phyloP scores from a whole-genome alignment of 352 stramenopile genomes.

The Thalassiosira hispida region DNA sequence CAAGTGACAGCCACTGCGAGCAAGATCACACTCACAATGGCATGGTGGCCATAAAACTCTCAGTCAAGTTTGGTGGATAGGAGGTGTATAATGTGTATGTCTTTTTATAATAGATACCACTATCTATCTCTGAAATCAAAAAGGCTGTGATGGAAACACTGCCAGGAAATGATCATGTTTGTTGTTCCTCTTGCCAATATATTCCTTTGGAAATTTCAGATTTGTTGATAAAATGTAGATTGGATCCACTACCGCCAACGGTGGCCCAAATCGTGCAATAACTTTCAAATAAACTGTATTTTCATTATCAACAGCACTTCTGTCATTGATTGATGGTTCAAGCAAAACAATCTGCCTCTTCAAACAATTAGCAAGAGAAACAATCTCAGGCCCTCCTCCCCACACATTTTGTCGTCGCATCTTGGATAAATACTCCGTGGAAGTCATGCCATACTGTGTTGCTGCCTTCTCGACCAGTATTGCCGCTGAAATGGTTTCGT shows the following conservation, averaged over 20 bases:
- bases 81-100: too few relatives aligned
- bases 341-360: constrained; percentile 81
- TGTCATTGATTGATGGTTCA: constrained; percentile 4
- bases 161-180: constrained; percentile 43
- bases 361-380: constrained; percentile 84
- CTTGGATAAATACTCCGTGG: constrained; percentile 68
- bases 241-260: not conserved
- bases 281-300: constrained; percentile 29
- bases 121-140: too few relatives aligned
- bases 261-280: constrained; percentile 14
- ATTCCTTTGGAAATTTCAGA: constrained; percentile 29
- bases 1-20: constrained; percentile 69
- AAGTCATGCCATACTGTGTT: constrained; percentile 64
- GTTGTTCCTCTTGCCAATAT: not conserved
- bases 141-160: constrained; percentile 17
- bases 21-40: constrained; percentile 65
- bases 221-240: constrained; percentile 41
- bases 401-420: constrained; percentile 84
- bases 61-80: too few relatives aligned
- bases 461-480: constrained; percentile 65
- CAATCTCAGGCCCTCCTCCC: constrained; percentile 87
- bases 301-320: not conserved
- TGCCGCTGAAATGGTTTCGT: constrained; percentile 36
- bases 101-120: too few relatives aligned
- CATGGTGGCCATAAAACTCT: constrained; percentile 81